Evolutionary conservation across 2,329 filamentous ascomycete genomes (phyloP).

Genomic region (Xylaria sp.): DNA sequence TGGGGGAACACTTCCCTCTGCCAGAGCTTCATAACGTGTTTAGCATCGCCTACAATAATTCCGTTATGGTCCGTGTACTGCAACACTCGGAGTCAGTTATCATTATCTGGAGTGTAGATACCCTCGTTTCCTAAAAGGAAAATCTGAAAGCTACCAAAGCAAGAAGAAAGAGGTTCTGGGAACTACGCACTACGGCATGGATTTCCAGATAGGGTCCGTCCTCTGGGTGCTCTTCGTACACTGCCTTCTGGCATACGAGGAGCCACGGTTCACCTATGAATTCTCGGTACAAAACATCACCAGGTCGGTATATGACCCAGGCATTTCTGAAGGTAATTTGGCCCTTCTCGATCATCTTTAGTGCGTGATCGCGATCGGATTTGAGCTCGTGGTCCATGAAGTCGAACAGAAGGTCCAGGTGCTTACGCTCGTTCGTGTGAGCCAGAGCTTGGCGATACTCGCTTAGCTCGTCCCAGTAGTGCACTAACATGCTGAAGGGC

Average conservation of each 20-base stretch:
- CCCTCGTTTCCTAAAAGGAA: no score
- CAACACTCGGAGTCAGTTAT: no score
- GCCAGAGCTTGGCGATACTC: constrained; percentile 35
- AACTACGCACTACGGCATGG: constrained; percentile 25
- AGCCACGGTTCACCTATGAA: constrained; percentile 44
- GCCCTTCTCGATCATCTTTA: constrained; percentile 43
- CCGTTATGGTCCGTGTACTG: constrained; percentile 45
- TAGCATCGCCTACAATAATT: constrained; percentile 35
- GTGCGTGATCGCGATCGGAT: constrained; percentile 35
- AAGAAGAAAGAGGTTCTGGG: no score
- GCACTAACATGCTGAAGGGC: constrained; percentile 45
- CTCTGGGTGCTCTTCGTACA: constrained; percentile 39
- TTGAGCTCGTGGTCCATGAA: constrained; percentile 47
- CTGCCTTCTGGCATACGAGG: constrained; percentile 41
- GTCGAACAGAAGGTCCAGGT: constrained; percentile 45
- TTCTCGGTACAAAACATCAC: constrained; percentile 43
- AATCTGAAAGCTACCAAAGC: no score
- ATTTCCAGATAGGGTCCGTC: constrained; percentile 44
- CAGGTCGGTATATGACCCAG: constrained; percentile 46
- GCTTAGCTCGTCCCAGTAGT: constrained; percentile 46
- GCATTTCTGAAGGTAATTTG: constrained; percentile 43
- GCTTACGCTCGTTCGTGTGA: constrained; percentile 27
- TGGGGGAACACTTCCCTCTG: constrained; percentile 43
- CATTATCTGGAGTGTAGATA: no score
- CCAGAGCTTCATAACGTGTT: constrained; percentile 27